Evolutionary conservation across 2,329 filamentous ascomycete species (phyloP).

Genomic region (Colletotrichum falcatum): DNA sequence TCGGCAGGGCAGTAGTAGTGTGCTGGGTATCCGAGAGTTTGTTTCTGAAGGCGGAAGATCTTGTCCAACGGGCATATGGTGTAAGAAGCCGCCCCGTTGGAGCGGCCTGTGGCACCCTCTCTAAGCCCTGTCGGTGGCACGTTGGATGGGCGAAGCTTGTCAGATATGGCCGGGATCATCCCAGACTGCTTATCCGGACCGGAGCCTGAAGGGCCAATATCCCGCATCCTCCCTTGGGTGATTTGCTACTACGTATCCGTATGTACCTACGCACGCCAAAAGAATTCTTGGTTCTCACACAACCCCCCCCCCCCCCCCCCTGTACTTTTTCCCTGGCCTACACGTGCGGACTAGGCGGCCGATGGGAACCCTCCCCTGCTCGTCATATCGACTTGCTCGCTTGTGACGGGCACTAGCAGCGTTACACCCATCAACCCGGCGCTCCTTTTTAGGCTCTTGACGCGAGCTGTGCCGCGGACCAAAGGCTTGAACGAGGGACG

Average conservation of each 20-base stretch:
- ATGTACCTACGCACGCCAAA: too few relatives aligned
- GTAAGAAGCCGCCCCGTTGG: constrained; percentile 1
- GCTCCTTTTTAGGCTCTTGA: neutral
- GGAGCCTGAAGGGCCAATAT: constrained; percentile 4
- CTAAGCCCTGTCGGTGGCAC: constrained; percentile 24
- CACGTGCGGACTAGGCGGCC: constrained; percentile 35
- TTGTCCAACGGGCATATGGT: constrained; percentile 14
- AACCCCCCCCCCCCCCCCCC: constrained; percentile 16
- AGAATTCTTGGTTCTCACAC: neutral
- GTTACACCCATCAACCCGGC: constrained; percentile 5
- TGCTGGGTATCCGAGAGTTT: neutral
- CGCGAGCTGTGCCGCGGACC: neutral
- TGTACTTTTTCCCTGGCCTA: constrained; percentile 9
- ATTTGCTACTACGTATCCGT: too few relatives aligned
- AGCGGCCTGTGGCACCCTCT: neutral
- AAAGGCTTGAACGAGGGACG: neutral
- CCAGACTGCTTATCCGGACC: constrained; percentile 1
- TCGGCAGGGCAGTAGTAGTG: constrained; percentile 22
- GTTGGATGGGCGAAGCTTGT: constrained; percentile 29
- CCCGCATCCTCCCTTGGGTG: constrained; percentile 25
- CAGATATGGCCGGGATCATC: neutral
- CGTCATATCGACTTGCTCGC: constrained; percentile 13
- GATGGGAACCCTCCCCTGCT: neutral
- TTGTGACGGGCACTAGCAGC: neutral
- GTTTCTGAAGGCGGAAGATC: constrained; percentile 3